Conservation (phyloP, 2,329 filamentous ascomycete species). For the Colletotrichum chlorophyti region DNA sequence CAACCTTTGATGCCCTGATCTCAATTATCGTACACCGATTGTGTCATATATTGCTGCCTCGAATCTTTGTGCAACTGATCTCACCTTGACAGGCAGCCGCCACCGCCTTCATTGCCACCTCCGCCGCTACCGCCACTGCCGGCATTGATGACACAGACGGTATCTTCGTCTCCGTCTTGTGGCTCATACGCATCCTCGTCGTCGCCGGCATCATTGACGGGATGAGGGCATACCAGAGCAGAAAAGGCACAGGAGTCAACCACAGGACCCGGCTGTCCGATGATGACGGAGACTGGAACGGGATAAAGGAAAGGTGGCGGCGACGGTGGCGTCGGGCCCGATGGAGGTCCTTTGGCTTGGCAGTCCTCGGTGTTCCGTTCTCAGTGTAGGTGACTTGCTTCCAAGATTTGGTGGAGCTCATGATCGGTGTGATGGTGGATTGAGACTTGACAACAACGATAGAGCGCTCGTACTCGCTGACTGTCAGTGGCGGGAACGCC, state of each 20-base stretch:
- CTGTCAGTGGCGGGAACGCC: neutral
- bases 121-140: too few species aligned
- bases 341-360: neutral
- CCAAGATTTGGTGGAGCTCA: neutral
- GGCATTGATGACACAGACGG: too few species aligned
- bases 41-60: too few species aligned
- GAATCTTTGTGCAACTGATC: too few species aligned
- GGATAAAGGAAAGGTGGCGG: neutral
- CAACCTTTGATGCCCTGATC: too few species aligned
- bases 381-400: neutral
- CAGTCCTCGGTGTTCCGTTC: neutral
- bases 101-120: too few species aligned
- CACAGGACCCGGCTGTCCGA: neutral
- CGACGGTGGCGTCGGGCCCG: neutral
- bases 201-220: too few species aligned
- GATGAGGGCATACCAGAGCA: too few species aligned
- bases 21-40: too few species aligned
- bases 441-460: neutral
- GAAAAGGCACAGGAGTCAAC: neutral
- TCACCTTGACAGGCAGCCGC: too few species aligned
- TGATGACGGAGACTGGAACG: neutral
- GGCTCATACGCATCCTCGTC: too few species aligned
- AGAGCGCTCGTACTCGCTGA: neutral
- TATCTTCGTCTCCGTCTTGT: too few species aligned
- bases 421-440: neutral